These are phyloP conservation scores for Darksidea phi DNA, from an alignment of 495 filamentous ascomycete genomes.

Conservation along the genomic window DNA sequence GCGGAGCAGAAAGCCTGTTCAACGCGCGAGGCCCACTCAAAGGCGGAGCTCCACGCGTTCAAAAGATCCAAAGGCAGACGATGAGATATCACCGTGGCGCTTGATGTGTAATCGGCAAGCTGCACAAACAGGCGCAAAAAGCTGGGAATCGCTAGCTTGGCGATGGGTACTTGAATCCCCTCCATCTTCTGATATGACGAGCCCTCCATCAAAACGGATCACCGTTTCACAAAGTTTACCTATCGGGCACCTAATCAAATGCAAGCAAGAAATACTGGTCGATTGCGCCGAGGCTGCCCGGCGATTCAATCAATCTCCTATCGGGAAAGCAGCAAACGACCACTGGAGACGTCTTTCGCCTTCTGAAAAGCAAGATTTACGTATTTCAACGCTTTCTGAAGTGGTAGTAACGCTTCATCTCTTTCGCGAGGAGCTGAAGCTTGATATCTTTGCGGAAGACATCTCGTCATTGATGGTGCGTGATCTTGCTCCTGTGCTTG, in stretches of 20 bases:
- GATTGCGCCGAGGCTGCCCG: slow-evolving; percentile 23
- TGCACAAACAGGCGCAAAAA: slow-evolving; percentile 11
- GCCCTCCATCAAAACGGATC: slow-evolving; percentile 8
- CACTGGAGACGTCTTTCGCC: slow-evolving; percentile 32
- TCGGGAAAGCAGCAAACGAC: slow-evolving; percentile 34
- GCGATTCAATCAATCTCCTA: slow-evolving; percentile 29
- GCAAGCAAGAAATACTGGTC: slow-evolving; percentile 17
- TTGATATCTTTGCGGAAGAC: slow-evolving; percentile 64
- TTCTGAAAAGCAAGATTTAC: slow-evolving; percentile 50
- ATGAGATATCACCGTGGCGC: slow-evolving; percentile 20
- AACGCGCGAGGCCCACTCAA: slow-evolving; percentile 8
- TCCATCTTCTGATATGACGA: slow-evolving; percentile 17
- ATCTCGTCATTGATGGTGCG: slow-evolving; percentile 51
- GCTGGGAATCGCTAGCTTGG: slow-evolving; percentile 28
- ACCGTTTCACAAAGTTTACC: background rate
- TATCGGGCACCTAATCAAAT: slow-evolving; percentile 13
- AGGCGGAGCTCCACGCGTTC: slow-evolving; percentile 6
- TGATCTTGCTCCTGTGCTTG: slow-evolving; percentile 67
- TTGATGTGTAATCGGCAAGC: slow-evolving; percentile 23
- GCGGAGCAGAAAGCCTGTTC: slow-evolving; percentile 19
- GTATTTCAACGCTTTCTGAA: slow-evolving; percentile 61
- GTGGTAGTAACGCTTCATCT: slow-evolving; percentile 80
- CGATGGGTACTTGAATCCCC: slow-evolving; percentile 24
- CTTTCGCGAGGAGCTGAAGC: slow-evolving; percentile 81
- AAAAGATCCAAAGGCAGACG: background rate